Evolutionary conservation across 768 basidiomycete genomes (phyloP), one percentile per base, ranked within the genome.

Genomic region (Agaricus blazei): DNA sequence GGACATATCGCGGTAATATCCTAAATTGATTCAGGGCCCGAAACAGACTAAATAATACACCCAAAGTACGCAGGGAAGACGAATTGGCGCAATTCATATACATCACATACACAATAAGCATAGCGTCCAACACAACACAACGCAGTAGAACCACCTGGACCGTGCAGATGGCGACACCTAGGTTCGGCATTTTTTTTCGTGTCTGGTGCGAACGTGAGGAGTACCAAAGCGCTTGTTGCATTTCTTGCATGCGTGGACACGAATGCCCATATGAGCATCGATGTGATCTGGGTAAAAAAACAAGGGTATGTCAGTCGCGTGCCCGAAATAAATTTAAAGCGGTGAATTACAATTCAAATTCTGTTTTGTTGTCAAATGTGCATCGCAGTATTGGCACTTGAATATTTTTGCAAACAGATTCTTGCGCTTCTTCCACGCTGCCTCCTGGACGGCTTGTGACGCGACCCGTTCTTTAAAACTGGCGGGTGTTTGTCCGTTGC

Each of bases 171-270:
- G 14, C n/a, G 46, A 15, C 29, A 28, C 19, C 9, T 15, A 36
- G 44, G 19, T 34, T 26, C 29, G 41, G 26, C 54, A 56, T 26
- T 29, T 28, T 5, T 5, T 8, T 27, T 28, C n/a, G 26, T 59
- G 59, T 14, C 56, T 45, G 34, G 50, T 59, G 4, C 52, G 54
- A 9, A 52, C 52, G 26, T 59, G 59, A 24, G 55, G 55, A 0
- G 59, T 59, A 37, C 47, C 53, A 23, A 59, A 59, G 3, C 27
- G 26, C 40, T 53, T 52, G 9, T 42, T 36, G 34, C 59, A 59
- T 12, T 34, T 51, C 5, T 29, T n/a, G 27, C 59, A 59, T 14
- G 7, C 14, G 41, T 40, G 50, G 14, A 44, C 41, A 11, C 54
- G 54, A 36, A n/a, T 44, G n/a, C 54, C 54, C 19, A 36, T 9